A percentile compares a stretch with the other conserved stretches of the same genome.
phyloP scores from a whole-genome alignment of 1,139 yeast species.

The Scheffersomyces titani region DNA sequence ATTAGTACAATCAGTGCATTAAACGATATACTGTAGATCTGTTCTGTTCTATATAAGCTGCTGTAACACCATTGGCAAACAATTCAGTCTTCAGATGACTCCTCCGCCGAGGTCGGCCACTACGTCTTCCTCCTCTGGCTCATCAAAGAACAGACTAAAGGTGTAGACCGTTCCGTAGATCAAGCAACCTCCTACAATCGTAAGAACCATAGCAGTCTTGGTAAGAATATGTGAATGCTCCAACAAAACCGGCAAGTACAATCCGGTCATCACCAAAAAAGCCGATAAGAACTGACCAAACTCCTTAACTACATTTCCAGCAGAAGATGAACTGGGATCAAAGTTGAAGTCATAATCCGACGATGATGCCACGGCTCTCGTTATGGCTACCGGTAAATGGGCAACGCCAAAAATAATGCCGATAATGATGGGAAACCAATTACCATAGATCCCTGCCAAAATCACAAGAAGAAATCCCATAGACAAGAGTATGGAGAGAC shows the following conservation, averaged over 20 bases:
- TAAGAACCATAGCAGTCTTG: conserved; percentile 58
- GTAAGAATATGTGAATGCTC: conserved; percentile 66
- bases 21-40: neutral
- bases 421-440: conserved; percentile 74
- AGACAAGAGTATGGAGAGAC: conserved; percentile 71
- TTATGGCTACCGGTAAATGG: conserved; percentile 62
- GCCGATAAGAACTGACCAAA: conserved; percentile 71
- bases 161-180: conserved; percentile 74
- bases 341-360: conserved; percentile 49
- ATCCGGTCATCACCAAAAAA: conserved; percentile 62
- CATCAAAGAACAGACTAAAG: conserved; percentile 72
- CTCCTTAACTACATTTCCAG: conserved; percentile 44
- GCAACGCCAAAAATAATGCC: conserved; percentile 59
- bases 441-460: conserved; percentile 74
- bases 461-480: conserved; percentile 77
- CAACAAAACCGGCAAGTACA: conserved; percentile 66
- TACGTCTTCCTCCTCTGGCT: conserved; percentile 47
- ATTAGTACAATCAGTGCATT: neutral
- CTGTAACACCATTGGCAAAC: neutral
- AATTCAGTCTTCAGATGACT: conserved; percentile 22
- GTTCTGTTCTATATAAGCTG: neutral
- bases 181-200: conserved; percentile 67
- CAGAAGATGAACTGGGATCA: conserved; percentile 36
- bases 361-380: conserved; percentile 32
- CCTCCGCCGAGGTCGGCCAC: conserved; percentile 31